Evolutionary conservation across 2,329 filamentous ascomycete genomes (phyloP).

Genomic region (Hymenoscyphus salicellus): DNA sequence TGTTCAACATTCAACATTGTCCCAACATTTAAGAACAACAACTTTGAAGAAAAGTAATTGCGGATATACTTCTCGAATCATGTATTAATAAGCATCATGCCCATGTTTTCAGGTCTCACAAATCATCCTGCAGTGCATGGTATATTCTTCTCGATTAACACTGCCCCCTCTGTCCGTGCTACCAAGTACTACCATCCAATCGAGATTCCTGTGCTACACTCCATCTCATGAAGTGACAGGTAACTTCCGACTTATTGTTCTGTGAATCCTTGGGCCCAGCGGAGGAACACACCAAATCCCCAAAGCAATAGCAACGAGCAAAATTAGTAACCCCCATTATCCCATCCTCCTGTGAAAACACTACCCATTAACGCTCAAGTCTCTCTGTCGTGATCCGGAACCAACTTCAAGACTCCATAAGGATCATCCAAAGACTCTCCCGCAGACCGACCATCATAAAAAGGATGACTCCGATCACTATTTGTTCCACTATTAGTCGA

Average conservation of each 20-base stretch:
- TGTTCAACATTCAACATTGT: background rate
- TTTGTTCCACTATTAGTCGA: constrained; percentile 11
- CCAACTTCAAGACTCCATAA: constrained; percentile 6
- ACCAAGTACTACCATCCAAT: too few species aligned
- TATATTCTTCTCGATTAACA: too few species aligned
- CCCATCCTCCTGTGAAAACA: background rate
- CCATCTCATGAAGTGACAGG: background rate
- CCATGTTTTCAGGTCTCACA: too few species aligned
- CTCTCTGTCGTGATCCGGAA: constrained; percentile 4
- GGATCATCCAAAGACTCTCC: background rate
- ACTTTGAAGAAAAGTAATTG: background rate
- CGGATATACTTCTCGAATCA: background rate
- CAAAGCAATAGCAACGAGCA: background rate
- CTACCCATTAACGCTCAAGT: background rate
- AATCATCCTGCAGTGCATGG: too few species aligned
- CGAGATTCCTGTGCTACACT: background rate
- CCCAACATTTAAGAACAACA: background rate
- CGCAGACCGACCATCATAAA: constrained; percentile 2
- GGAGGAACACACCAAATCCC: background rate
- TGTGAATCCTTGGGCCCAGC: background rate
- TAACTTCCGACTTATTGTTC: background rate
- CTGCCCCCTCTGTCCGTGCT: too few species aligned
- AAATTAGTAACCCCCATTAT: background rate
- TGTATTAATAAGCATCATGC: background rate
- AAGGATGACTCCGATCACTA: constrained; percentile 8